Evolutionary conservation across 805 yeast species (phyloP), one percentile per base, ranked within the genome.

Genomic region (Komagataella populi): DNA sequence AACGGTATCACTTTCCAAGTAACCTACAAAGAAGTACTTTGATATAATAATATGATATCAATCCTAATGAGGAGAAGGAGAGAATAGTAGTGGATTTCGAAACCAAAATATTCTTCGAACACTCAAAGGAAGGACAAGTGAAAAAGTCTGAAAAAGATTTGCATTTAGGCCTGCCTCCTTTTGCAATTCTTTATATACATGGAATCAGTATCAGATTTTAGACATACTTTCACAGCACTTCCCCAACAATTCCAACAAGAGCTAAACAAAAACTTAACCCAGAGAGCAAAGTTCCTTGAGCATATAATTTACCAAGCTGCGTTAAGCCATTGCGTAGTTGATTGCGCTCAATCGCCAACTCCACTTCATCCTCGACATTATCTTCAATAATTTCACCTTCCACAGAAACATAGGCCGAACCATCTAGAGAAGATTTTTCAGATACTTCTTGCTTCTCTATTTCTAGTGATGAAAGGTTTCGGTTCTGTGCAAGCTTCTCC

Each of bases 171-270:
- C 14, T 30, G 10, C 39, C 39, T 30, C 39, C 39, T 30, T 30
- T 30, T 30, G 39, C 39, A 30, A 30, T 30, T 30, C 39, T 30
- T 10, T 10, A 30, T 30, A 4, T 30, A 30, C 39, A 14, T 10
- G n/a, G 12, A 30, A 30, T 30, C 39, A 10, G 39, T 30, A 6
- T 30, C 10, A 30, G 39, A 10, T 8, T 30, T 2, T 20, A 4
- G 20, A 4, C 20, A 30, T 30, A 10, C 39, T 10, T 14, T 30
- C 14, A 30, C 12, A 10, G 12, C 14, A 8, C 39, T 30, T 81
- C 87, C 10, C 87, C 87, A 52, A 76, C 59, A 51, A 78, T 70
- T 12, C 87, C 87, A 55, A 81, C 61, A 8, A 71, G 58, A 20
- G 82, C 71, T 50, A 81, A 62, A 4, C 72, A 60, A 50, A 79